Conservation (phyloP, 1,284 basidiomycete species). For the Tylopilus sp. region DNA sequence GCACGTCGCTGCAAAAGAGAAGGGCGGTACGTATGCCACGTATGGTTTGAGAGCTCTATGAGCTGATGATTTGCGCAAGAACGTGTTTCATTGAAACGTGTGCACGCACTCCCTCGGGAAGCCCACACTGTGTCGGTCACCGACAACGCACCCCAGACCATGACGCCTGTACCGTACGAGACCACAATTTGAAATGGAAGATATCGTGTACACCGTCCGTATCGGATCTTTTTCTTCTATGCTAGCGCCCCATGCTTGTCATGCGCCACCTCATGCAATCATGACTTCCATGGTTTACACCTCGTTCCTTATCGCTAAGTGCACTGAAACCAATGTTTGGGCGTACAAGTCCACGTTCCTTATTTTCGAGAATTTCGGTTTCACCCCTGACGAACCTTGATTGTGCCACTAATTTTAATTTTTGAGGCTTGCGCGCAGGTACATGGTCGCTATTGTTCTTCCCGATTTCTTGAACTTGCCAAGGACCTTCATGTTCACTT, state of each 20-base stretch:
- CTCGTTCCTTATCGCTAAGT: not conserved
- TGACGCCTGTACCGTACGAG: constrained; percentile 92
- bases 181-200: constrained; percentile 75
- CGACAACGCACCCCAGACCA: constrained; percentile 93
- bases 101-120: constrained; percentile 88
- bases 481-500: no score
- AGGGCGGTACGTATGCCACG: constrained; percentile 76
- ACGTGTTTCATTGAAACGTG: constrained; percentile 88
- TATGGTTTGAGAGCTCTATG: not conserved
- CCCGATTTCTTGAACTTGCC: no score
- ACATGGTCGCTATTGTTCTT: no score
- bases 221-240: constrained; percentile 18
- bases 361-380: no score
- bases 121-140: constrained; percentile 80
- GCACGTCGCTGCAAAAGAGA: constrained; percentile 89
- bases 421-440: no score
- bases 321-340: not conserved
- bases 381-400: no score
- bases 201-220: not conserved
- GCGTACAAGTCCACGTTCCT: no score
- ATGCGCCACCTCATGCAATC: constrained; percentile 24
- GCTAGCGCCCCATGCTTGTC: constrained; percentile 23
- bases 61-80: constrained; percentile 55
- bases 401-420: no score
- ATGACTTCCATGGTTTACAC: constrained; percentile 21